These are phyloP conservation scores for Cinnamomum chago DNA, from an alignment of 164 flowering plant genomes.

Conservation along the genomic window DNA sequence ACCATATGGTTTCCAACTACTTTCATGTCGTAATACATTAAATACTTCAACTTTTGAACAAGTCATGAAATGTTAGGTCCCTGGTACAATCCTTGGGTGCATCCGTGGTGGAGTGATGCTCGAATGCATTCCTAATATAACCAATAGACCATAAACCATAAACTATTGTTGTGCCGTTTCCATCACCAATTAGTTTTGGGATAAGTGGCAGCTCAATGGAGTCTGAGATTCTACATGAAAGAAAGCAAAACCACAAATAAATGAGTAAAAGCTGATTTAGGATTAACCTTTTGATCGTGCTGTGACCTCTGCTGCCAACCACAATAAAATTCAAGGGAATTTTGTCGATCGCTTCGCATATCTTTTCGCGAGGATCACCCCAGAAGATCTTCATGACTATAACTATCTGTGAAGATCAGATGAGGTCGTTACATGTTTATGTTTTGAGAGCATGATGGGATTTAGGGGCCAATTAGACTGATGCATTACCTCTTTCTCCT, in stretches of 20 bases:
- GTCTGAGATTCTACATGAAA: too few relatives aligned
- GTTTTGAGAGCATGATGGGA: too few relatives aligned
- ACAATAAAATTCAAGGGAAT: slow-evolving; percentile 65
- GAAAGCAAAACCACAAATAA: neutral
- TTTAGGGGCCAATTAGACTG: neutral
- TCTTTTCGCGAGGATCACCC: slow-evolving; percentile 91
- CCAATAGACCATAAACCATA: neutral
- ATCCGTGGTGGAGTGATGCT: too few relatives aligned
- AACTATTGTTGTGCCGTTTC: too few relatives aligned
- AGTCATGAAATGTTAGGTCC: neutral
- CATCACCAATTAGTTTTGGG: neutral
- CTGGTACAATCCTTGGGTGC: neutral
- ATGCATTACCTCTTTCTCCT: slow-evolving; percentile 54
- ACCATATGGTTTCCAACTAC: too few relatives aligned
- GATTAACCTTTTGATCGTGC: slow-evolving; percentile 58
- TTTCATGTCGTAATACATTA: too few relatives aligned
- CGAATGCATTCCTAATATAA: too few relatives aligned
- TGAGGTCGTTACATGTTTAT: neutral
- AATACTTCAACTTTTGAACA: too few relatives aligned
- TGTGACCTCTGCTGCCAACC: slow-evolving; percentile 85
- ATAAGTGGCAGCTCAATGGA: neutral
- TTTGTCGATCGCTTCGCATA: slow-evolving; percentile 68
- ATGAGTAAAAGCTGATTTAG: neutral
- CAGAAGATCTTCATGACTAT: slow-evolving; percentile 77
- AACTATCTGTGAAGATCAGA: slow-evolving; percentile 36